A percentile compares a stretch with the other conserved stretches of the same genome.
Evolutionary conservation across 2,329 filamentous ascomycete genomes (phyloP).

Genomic region (Emergomyces orientalis): DNA sequence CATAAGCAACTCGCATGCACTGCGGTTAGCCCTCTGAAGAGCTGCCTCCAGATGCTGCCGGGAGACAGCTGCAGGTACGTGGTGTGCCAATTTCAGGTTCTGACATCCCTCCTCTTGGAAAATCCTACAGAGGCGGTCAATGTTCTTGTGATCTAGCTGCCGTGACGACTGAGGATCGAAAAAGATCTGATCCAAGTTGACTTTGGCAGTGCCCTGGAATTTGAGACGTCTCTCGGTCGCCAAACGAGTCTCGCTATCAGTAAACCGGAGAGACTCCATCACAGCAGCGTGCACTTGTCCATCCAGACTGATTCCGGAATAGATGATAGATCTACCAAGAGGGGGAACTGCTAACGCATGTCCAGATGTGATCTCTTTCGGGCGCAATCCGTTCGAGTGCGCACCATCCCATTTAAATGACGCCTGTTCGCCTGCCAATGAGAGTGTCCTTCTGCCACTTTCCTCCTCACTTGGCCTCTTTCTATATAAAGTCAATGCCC

Average conservation of each 20-base stretch:
- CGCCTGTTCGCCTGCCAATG: too few relatives aligned
- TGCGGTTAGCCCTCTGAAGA: too few relatives aligned
- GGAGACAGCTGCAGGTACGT: too few relatives aligned
- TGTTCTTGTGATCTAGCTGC: too few relatives aligned
- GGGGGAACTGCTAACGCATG: neutral
- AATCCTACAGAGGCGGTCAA: too few relatives aligned
- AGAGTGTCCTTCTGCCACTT: neutral
- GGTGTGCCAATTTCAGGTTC: too few relatives aligned
- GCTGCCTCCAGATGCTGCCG: too few relatives aligned
- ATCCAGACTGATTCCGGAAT: neutral
- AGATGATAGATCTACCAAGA: neutral
- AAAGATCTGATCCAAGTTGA: slow-evolving; percentile 8
- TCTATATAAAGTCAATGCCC: neutral
- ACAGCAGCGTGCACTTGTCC: neutral
- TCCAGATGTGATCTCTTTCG: neutral
- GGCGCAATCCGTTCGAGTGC: neutral
- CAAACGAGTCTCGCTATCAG: slow-evolving; percentile 1
- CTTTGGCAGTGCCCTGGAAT: slow-evolving; percentile 6
- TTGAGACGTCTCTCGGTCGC: slow-evolving; percentile 8
- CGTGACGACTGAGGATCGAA: slow-evolving; percentile 7
- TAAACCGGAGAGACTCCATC: slow-evolving; percentile 7
- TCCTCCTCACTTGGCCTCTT: neutral
- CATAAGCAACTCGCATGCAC: too few relatives aligned
- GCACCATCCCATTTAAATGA: neutral
- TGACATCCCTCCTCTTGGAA: too few relatives aligned